phyloP scores from a whole-genome alignment of 75 land plant genomes.

The Picea glauca region DNA sequence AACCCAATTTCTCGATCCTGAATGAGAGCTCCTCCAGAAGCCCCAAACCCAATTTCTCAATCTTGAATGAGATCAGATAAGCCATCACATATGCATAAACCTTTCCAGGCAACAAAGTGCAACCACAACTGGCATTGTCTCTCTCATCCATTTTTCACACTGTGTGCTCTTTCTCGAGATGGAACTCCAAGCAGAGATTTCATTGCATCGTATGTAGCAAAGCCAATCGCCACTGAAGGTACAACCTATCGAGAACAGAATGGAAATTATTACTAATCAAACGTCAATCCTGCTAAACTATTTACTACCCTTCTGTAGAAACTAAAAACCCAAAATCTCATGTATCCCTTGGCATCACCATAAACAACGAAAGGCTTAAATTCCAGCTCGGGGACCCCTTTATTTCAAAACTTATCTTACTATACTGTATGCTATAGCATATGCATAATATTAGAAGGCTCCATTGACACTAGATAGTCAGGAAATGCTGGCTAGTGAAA shows the following conservation, averaged over 20 bases:
- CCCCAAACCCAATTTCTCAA: not conserved
- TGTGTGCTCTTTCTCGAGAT: conserved; percentile 23
- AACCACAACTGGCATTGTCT: not conserved
- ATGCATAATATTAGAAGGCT: not conserved
- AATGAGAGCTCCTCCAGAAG: too few species aligned
- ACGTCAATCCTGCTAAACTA: not conserved
- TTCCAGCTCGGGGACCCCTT: not conserved
- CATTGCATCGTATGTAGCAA: conserved; percentile 85
- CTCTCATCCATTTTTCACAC: not conserved
- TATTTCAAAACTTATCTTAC: not conserved
- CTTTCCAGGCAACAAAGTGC: not conserved
- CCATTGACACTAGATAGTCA: not conserved
- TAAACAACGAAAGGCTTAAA: not conserved
- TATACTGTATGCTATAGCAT: not conserved
- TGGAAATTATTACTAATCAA: not conserved
- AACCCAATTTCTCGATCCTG: too few species aligned
- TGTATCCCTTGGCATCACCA: not conserved
- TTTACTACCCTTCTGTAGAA: not conserved
- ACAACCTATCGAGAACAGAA: conserved; percentile 56
- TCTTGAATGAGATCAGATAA: not conserved
- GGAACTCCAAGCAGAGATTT: conserved; percentile 70
- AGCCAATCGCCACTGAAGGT: conserved; percentile 95
- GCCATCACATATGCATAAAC: not conserved
- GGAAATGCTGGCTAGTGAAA: not conserved
- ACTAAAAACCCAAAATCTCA: not conserved